Evolutionary conservation across 2,329 filamentous ascomycete genomes (phyloP).

Genomic region (Xylariaceae sp.): DNA sequence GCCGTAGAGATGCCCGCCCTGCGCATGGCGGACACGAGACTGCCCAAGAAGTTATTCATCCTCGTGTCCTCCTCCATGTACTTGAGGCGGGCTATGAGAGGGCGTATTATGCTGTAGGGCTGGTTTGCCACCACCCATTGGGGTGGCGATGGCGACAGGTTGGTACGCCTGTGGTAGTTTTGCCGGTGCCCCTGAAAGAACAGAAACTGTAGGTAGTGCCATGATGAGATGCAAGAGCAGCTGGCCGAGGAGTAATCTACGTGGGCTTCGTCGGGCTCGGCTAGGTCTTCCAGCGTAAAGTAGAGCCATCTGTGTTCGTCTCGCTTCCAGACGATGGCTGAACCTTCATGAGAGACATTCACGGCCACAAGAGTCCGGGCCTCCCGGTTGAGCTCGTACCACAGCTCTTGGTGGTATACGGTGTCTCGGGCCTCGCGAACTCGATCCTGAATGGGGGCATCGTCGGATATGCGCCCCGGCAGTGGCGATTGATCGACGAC

Average conservation of each 20-base stretch:
- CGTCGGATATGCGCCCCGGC: constrained; percentile 46
- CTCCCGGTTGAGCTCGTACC: constrained; percentile 82
- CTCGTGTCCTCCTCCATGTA: constrained; percentile 34
- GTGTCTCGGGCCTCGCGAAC: constrained; percentile 72
- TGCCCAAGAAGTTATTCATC: constrained; percentile 35
- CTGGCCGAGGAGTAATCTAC: constrained; percentile 33
- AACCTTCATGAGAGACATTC: constrained; percentile 57
- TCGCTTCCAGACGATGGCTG: constrained; percentile 48
- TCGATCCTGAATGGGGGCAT: constrained; percentile 55
- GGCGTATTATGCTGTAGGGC: constrained; percentile 42
- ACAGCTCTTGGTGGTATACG: constrained; percentile 77
- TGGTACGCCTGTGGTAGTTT: constrained; percentile 61
- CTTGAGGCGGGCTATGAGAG: constrained; percentile 41
- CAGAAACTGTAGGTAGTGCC: constrained; percentile 62
- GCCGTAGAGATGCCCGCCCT: constrained; percentile 36
- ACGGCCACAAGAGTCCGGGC: constrained; percentile 64
- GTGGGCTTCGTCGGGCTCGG: constrained; percentile 32
- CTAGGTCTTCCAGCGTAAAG: constrained; percentile 59
- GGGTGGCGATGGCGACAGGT: constrained; percentile 34
- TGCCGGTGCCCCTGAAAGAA: constrained; percentile 72
- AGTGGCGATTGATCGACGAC: constrained; percentile 50
- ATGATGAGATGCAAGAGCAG: constrained; percentile 57
- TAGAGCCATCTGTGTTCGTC: constrained; percentile 49
- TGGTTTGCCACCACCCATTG: constrained; percentile 32
- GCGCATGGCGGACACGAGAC: constrained; percentile 36